Conservation (phyloP, 2,329 filamentous ascomycete species). For the Diaporthe destruens region DNA sequence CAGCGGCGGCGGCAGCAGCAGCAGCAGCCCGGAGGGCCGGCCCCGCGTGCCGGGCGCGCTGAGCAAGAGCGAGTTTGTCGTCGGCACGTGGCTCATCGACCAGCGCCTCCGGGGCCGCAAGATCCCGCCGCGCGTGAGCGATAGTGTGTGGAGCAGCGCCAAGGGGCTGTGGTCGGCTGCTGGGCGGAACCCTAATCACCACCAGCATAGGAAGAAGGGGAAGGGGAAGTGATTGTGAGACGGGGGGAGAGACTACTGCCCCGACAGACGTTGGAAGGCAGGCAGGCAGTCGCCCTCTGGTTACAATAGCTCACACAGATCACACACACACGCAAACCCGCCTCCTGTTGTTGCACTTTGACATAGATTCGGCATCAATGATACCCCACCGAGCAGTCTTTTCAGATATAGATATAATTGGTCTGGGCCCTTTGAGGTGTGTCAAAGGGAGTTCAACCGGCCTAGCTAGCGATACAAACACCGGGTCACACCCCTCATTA, state of each 20-base stretch:
- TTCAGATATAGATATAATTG: slow-evolving; percentile 20
- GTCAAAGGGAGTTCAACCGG: not conserved
- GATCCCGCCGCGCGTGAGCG: slow-evolving; percentile 76
- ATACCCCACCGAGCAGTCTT: slow-evolving; percentile 31
- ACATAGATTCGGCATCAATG: slow-evolving; percentile 24
- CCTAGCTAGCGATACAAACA: not conserved
- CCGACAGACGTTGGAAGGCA: not conserved
- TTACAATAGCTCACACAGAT: not conserved
- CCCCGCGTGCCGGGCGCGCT: slow-evolving; percentile 56
- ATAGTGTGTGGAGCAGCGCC: slow-evolving; percentile 82
- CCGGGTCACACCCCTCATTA: too few species aligned
- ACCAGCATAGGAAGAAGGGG: slow-evolving; percentile 43
- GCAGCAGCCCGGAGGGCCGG: slow-evolving; percentile 51
- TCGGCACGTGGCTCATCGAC: slow-evolving; percentile 86
- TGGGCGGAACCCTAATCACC: slow-evolving; percentile 45
- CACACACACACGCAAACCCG: not conserved
- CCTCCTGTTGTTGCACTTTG: slow-evolving; percentile 4
- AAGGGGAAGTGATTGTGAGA: slow-evolving; percentile 38
- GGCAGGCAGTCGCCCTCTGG: not conserved
- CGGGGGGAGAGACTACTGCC: too few species aligned
- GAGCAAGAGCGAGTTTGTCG: slow-evolving; percentile 79
- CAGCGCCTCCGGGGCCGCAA: slow-evolving; percentile 84
- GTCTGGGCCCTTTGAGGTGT: not conserved
- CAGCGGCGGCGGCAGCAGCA: too few species aligned
- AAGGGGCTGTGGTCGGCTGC: slow-evolving; percentile 58